These are phyloP conservation scores for Dentipellis fragilis DNA, from an alignment of 768 basidiomycete genomes.

Conservation along the genomic window DNA sequence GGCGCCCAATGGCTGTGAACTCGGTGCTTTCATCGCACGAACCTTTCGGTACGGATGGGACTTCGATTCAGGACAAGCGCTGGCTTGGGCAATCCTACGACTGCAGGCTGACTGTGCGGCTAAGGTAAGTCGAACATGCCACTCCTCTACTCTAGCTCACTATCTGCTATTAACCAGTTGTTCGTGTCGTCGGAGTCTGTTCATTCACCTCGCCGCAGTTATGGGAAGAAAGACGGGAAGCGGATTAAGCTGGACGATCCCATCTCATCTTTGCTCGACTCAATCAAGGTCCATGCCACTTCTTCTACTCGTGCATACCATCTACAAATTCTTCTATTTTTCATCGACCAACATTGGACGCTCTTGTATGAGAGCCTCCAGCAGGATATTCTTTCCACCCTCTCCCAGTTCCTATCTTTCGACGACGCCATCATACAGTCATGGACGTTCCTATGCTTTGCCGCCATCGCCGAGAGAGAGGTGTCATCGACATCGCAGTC, in stretches of 20 bases:
- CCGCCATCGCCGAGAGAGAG: slow-evolving; percentile 43
- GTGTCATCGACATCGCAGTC: slow-evolving; percentile 6
- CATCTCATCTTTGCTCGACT: slow-evolving; percentile 41
- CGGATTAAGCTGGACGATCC: slow-evolving; percentile 50
- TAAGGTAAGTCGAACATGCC: slow-evolving; percentile 35
- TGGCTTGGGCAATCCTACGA: slow-evolving; percentile 72
- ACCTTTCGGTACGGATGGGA: slow-evolving; percentile 69
- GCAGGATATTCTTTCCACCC: slow-evolving; percentile 39
- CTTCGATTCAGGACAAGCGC: slow-evolving; percentile 59
- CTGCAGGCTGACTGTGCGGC: slow-evolving; percentile 71
- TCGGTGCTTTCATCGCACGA: slow-evolving; percentile 42
- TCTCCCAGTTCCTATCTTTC: slow-evolving; percentile 51
- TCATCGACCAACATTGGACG: slow-evolving; percentile 72
- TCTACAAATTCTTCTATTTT: slow-evolving; percentile 76
- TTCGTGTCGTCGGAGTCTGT: slow-evolving; percentile 52
- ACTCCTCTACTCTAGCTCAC: slow-evolving; percentile 3
- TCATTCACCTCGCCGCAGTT: slow-evolving; percentile 27
- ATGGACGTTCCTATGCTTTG: slow-evolving; percentile 79
- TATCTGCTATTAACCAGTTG: slow-evolving; percentile 31
- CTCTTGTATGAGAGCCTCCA: slow-evolving; percentile 50
- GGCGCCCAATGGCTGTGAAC: not conserved
- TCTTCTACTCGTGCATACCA: slow-evolving; percentile 34
- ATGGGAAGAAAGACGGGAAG: slow-evolving; percentile 31
- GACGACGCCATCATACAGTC: slow-evolving; percentile 63
- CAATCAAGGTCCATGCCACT: slow-evolving; percentile 28